A percentile compares a stretch with the other conserved stretches of the same genome.
Conservation (phyloP, 1,139 yeast species). For the Pichia terricola region DNA sequence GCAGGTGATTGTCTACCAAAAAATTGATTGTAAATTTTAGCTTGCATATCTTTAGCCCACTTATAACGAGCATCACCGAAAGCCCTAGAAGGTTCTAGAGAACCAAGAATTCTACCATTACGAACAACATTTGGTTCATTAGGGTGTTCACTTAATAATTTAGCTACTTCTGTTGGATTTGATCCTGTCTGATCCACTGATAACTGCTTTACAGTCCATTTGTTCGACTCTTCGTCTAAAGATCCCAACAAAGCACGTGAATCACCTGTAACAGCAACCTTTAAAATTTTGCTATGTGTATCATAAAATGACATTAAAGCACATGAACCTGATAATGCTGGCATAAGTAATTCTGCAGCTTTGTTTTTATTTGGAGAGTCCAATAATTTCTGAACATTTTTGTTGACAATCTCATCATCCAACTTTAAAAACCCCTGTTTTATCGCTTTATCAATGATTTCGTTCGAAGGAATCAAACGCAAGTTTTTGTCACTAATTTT, state of each 20-base stretch:
- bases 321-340: conserved; percentile 94
- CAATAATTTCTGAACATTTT: conserved; percentile 60
- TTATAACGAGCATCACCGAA: conserved; percentile 97
- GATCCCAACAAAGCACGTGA: conserved; percentile 88
- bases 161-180: conserved; percentile 75
- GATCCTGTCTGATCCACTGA: conserved; percentile 94
- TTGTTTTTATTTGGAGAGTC: conserved; percentile 49
- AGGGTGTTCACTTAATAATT: conserved; percentile 84
- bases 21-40: conserved; percentile 60
- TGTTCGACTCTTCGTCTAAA: conserved; percentile 45
- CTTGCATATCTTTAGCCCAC: conserved; percentile 69
- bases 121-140: conserved; percentile 76
- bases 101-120: conserved; percentile 85
- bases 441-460: conserved; percentile 70
- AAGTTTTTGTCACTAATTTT: conserved; percentile 37
- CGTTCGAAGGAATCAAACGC: conserved; percentile 51
- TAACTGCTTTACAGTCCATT: conserved; percentile 83
- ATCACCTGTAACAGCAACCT: conserved; percentile 95
- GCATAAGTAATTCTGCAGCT: conserved; percentile 74
- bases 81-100: conserved; percentile 93
- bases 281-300: conserved; percentile 56
- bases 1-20: conserved; percentile 80
- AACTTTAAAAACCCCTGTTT: conserved; percentile 70
- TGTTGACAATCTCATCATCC: conserved; percentile 79
- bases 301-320: conserved; percentile 84